Evolutionary conservation across 2,329 filamentous ascomycete genomes (phyloP).

Genomic region (Diplodia sapinea): DNA sequence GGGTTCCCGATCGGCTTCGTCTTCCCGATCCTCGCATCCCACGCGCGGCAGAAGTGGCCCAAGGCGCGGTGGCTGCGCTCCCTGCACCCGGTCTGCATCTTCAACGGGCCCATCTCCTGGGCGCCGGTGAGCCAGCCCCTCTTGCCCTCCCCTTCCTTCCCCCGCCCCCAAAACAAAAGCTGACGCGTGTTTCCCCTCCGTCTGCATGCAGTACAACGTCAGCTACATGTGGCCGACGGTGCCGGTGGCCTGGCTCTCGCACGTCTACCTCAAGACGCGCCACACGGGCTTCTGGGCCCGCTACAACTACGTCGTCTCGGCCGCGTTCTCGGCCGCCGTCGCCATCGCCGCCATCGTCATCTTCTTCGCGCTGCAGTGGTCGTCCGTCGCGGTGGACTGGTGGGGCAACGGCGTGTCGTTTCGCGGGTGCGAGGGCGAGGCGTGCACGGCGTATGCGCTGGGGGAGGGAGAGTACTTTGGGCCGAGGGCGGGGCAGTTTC

Average conservation of each 20-base stretch:
- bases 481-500: slow-evolving; percentile 47
- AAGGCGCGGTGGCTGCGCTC: slow-evolving; percentile 59
- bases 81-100: slow-evolving; percentile 32
- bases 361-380: slow-evolving; percentile 71
- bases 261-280: slow-evolving; percentile 58
- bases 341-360: slow-evolving; percentile 71
- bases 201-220: slow-evolving; percentile 57
- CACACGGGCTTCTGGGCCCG: slow-evolving; percentile 59
- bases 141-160: not conserved
- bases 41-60: slow-evolving; percentile 57
- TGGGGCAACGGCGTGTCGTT: slow-evolving; percentile 63
- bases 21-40: slow-evolving; percentile 59
- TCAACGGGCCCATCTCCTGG: slow-evolving; percentile 31
- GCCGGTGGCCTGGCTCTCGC: slow-evolving; percentile 57
- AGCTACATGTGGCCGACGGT: slow-evolving; percentile 57
- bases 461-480: slow-evolving; percentile 42
- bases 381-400: slow-evolving; percentile 61
- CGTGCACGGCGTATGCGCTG: slow-evolving; percentile 49
- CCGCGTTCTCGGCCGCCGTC: slow-evolving; percentile 71
- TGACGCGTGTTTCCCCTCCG: no score
- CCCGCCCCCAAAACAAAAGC: no score
- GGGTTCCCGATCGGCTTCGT: slow-evolving; percentile 57
- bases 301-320: slow-evolving; percentile 78
- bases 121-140: slow-evolving; percentile 24
- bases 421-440: slow-evolving; percentile 52